Base-by-base conservation (phyloP, 2,329 filamentous ascomycete genomes). In the Esteya vermicola region DNA sequence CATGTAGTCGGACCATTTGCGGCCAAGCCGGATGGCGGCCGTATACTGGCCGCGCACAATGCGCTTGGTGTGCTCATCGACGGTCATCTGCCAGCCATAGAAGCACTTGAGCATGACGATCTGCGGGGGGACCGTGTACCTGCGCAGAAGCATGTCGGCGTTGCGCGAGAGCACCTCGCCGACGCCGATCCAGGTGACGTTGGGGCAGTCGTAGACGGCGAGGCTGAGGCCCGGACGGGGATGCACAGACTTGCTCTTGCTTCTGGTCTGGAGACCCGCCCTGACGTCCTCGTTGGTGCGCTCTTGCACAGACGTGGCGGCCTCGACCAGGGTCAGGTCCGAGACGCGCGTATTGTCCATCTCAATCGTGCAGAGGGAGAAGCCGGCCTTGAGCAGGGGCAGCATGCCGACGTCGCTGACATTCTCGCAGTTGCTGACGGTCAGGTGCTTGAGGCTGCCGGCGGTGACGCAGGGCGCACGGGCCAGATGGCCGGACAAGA, bases 1-100 rank as follows among this genome's bases (percentile, higher is more conserved):
- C 86, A 95, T 95, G 57, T 85, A 93, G 40, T 93, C 82, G 0
- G 81, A 81, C 89, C 89, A 96, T 56, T 89, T 93, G 47, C 78
- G 71, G 64, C 94, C 88, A 18, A 96, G 67, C n/a, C 84, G 68
- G 28, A 68, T 70, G 1, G 91, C 91, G 1, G 82, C 70, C 0
- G 68, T 65, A 43, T 85, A 71, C 45, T 94, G 83, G 7, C 85
- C 85, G 5, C 74, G 68, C 38, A 93, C 58, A 1, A 95, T 84
- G 4, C 88, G 75, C 61, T 88, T 89, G 39, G 78, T 86, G 58
- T 96, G 89, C 57, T 95, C 86, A 49, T 95, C 82, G 5, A 95
- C 86, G 0, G 86, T 95, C 62, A 85, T 84, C 60, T 96, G 89
- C 75, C 85, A 95, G 32, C 82, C 85, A 57, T 93, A 93, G 63